Evolutionary conservation across 352 stramenopile species (phyloP), one percentile per base, ranked within the genome.

Genomic region (Phytophthora megakarya): DNA sequence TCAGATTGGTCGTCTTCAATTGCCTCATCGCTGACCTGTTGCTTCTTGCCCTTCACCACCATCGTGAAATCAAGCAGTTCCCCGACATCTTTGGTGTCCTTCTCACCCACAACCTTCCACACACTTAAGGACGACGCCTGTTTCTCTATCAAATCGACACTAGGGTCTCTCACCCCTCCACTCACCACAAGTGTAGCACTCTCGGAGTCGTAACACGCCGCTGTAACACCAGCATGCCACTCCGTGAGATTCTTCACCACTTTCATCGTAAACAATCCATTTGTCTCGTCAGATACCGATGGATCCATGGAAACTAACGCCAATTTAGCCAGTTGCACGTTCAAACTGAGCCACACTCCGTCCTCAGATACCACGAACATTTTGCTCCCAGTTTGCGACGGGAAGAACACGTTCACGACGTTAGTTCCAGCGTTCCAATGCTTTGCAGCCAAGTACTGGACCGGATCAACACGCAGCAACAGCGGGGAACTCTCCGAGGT

Each of bases 51-150:
- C 5, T 75, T 78, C 13, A 88, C 28, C 1, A 91, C 65, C 67
- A 93, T 89, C 15, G 81, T 90, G 49, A 76, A 88, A 47, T 93
- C 84, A 22, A 91, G 56, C 33, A 93, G 37, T 32, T 91, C 81
- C 1, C 67, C 67, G 30, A 75, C 63, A 16, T 86, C 72, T 45
- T 79, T 80, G 25, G 50, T 64, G 3, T 69, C 67, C 13, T 75
- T 64, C 5, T 57, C 49, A 5, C 60, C 62, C 9, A 30, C 19
- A 18, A 93, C 53, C 44, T 69, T 75, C 84, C 84, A 93, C 15
- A 89, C 80, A 52, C 75, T 91, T 25, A 93, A 40, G 3, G 84
- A 90, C 1, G 81, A 90, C 19, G 77, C 80, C 35, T 75, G 62
- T 3, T 74, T 68, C 25, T 71, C 25, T 0, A 83, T 26, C 11